phyloP scores from a whole-genome alignment of 2,329 filamentous ascomycete genomes.

The Exophiala phaeomuriformis region DNA sequence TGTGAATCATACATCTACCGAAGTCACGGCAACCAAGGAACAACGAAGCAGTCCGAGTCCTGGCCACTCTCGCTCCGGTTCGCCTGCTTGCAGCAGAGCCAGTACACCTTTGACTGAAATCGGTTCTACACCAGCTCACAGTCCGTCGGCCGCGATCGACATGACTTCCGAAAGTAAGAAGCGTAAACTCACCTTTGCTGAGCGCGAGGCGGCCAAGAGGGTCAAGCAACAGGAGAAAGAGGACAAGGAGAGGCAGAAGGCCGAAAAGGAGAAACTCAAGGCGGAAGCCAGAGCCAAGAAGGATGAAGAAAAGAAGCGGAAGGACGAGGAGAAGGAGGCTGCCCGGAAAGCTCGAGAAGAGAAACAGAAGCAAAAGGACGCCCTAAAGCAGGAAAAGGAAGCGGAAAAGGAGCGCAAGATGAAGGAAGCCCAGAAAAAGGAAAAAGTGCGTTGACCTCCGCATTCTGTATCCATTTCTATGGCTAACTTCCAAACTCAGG shows the following conservation, averaged over 20 bases:
- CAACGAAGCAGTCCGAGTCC: constrained; percentile 6
- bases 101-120: constrained; percentile 21
- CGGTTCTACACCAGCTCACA: constrained; percentile 13
- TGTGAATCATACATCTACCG: constrained; percentile 1
- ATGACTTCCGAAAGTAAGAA: constrained; percentile 26
- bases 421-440: constrained; percentile 39
- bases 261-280: constrained; percentile 19
- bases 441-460: constrained; percentile 33
- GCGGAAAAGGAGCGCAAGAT: constrained; percentile 32
- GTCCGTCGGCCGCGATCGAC: constrained; percentile 2
- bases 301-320: constrained; percentile 33
- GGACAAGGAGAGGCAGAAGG: constrained; percentile 29
- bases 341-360: constrained; percentile 21
- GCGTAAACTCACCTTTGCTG: constrained; percentile 27
- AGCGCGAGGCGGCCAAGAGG: constrained; percentile 26
- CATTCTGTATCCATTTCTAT: constrained; percentile 25
- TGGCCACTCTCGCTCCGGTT: constrained; percentile 8
- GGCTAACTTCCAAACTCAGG: constrained; percentile 31
- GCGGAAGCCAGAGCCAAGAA: constrained; percentile 29
- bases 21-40: constrained; percentile 2
- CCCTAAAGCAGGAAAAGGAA: constrained; percentile 36
- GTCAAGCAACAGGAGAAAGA: constrained; percentile 31
- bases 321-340: constrained; percentile 37
- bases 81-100: constrained; percentile 9
- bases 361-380: constrained; percentile 38